Conservation (phyloP, 2,329 filamentous ascomycete species). For the Herpomyces periplanetae region DNA sequence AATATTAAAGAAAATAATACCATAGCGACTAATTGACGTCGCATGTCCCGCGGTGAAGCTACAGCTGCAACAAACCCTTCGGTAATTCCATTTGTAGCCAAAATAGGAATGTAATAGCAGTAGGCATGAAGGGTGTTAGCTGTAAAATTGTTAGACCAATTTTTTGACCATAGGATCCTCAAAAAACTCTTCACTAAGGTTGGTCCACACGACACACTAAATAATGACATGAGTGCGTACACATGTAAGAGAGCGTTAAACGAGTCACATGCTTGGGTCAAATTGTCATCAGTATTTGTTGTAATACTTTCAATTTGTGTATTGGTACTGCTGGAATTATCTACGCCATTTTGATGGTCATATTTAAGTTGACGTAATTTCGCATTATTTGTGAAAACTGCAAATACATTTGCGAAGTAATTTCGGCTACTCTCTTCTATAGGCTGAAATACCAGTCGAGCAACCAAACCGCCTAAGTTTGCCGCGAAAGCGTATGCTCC, state of each 20-base stretch:
- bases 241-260: constrained; percentile 23
- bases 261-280: constrained; percentile 11
- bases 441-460: constrained; percentile 63
- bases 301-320: constrained; percentile 7
- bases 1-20: constrained; percentile 36
- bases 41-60: constrained; percentile 30
- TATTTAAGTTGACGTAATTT: no score
- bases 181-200: constrained; percentile 31
- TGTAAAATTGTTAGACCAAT: constrained; percentile 34
- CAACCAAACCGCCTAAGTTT: constrained; percentile 67
- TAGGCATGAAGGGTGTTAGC: constrained; percentile 34
- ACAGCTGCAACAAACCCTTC: constrained; percentile 78
- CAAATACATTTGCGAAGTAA: constrained; percentile 46
- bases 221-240: constrained; percentile 31
- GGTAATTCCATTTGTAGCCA: constrained; percentile 60
- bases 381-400: no score
- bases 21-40: constrained; percentile 50
- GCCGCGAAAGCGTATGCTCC: constrained; percentile 70
- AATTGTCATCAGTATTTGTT: constrained; percentile 2
- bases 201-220: constrained; percentile 30
- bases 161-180: constrained; percentile 28
- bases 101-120: constrained; percentile 65
- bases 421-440: constrained; percentile 72
- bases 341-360: constrained; percentile 5
- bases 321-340: constrained; percentile 7